Evolutionary conservation across 2,329 filamentous ascomycete species (phyloP).

Genomic region (Pseudogymnoascus destructans): DNA sequence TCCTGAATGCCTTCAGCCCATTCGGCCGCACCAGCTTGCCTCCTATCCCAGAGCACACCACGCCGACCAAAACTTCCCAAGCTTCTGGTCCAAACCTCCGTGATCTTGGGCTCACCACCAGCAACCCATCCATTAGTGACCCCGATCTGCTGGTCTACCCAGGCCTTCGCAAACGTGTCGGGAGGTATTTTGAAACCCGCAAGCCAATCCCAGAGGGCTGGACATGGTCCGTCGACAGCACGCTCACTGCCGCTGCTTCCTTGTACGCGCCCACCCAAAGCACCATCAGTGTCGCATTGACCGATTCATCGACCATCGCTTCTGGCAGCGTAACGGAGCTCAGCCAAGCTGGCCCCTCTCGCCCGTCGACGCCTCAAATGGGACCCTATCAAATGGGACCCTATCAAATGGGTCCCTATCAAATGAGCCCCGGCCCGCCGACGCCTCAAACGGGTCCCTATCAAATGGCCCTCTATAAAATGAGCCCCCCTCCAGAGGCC

Average conservation of each 20-base stretch:
- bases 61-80: neutral
- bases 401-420: neutral
- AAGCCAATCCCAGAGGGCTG: neutral
- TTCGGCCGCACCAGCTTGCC: neutral
- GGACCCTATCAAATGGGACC: neutral
- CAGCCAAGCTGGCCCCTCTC: neutral
- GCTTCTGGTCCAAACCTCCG: neutral
- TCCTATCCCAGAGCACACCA: neutral
- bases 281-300: neutral
- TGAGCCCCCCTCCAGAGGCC: neutral
- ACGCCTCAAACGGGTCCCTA: neutral
- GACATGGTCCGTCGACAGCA: neutral
- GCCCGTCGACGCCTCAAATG: neutral
- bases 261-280: neutral
- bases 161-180: neutral
- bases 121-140: neutral
- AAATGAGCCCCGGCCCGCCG: neutral
- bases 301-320: neutral
- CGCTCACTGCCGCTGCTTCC: neutral
- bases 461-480: neutral
- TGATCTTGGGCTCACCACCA: neutral
- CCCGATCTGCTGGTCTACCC: neutral
- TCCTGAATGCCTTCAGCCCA: neutral
- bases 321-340: neutral
- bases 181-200: neutral